A percentile compares a stretch with the other conserved stretches of the same genome.
Conservation (phyloP, 306 rosid genomes). For the Cucurbita moschata region DNA sequence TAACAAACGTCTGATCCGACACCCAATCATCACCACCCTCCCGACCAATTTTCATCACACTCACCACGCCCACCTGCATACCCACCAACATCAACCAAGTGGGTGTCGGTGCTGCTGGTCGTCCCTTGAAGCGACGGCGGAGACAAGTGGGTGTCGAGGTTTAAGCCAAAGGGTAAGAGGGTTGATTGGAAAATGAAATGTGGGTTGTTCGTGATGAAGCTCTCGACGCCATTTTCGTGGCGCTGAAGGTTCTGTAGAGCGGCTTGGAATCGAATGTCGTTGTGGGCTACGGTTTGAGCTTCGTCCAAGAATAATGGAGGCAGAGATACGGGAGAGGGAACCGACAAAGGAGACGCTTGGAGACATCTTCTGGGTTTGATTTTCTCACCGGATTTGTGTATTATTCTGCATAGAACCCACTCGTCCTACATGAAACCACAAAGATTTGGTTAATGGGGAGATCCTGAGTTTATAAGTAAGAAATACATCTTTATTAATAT, state of each 20-base stretch:
- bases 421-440: background rate
- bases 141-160: background rate
- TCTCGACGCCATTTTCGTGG: background rate
- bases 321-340: background rate
- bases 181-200: background rate
- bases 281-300: background rate
- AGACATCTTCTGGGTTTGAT: background rate
- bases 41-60: background rate
- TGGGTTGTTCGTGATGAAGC: background rate
- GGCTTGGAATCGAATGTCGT: background rate
- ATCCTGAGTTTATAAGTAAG: too few relatives aligned
- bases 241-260: background rate
- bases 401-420: constrained; percentile 13
- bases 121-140: background rate
- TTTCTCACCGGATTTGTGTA: constrained; percentile 4
- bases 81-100: background rate
- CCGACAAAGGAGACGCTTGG: background rate
- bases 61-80: background rate
- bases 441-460: background rate
- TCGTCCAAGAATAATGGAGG: background rate
- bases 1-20: background rate
- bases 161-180: background rate
- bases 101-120: background rate
- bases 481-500: too few relatives aligned
- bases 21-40: background rate